Conservation (phyloP, 116 monocot genomes). For the Zostera marina region DNA sequence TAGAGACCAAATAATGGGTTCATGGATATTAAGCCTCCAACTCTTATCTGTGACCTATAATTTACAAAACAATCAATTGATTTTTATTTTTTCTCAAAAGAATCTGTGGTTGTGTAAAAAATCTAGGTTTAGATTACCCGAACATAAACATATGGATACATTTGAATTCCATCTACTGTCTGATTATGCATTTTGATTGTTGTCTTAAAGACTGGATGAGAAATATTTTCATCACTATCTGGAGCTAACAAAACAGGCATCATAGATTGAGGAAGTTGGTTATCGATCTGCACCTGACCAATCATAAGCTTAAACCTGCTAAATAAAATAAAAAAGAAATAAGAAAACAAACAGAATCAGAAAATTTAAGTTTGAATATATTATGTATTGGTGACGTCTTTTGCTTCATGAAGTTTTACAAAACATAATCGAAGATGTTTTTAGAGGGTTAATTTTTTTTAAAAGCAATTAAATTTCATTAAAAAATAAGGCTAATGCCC, state of each 20-base stretch:
- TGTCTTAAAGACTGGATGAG: conserved; percentile 81
- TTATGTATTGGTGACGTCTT: no score
- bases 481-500: no score
- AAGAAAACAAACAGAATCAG: not conserved
- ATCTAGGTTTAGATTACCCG: conserved; percentile 35
- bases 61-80: not conserved
- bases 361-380: no score
- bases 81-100: not conserved
- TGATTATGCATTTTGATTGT: conserved; percentile 70
- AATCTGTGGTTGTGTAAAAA: not conserved
- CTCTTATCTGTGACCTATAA: conserved; percentile 70
- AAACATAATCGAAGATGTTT: no score
- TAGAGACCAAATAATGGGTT: conserved; percentile 94
- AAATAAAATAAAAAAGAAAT: conserved; percentile 4
- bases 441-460: no score
- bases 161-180: conserved; percentile 57
- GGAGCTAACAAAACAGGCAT: conserved; percentile 88
- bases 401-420: no score
- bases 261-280: conserved; percentile 72
- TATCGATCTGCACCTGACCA: conserved; percentile 87
- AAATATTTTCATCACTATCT: conserved; percentile 36
- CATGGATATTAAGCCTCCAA: conserved; percentile 89
- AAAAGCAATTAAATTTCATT: no score
- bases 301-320: conserved; percentile 85
- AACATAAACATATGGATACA: conserved; percentile 82